Evolutionary conservation across 2,329 filamentous ascomycete species (phyloP), one percentile per base, ranked within the genome.

Genomic region (Pyricularia grisea): DNA sequence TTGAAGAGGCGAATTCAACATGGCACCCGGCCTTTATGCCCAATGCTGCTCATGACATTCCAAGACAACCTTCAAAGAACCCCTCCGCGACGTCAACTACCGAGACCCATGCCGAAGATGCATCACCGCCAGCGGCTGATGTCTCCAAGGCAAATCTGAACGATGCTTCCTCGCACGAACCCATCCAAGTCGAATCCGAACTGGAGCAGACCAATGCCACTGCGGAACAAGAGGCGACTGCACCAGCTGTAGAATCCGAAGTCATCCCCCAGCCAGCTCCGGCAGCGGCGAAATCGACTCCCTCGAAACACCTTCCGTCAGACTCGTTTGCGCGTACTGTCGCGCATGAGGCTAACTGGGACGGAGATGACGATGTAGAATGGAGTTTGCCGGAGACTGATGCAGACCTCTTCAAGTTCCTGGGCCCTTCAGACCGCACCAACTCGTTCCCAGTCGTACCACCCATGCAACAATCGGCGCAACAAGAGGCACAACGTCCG

Each of bases 311-410:
- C 74, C 76, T 83, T 11, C 90, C 87, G 76, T 87, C 83, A 66
- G 82, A 85, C 75, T 90, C 88, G 0, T 90, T 90, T 77, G 82
- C 87, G 12, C 84, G 88, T 50, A 90, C 88, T 1, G 87, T 89
- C 14, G 85, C 87, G 12, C 84, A 89, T 69, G 87, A 89, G 68
- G 79, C 88, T 28, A 88, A 81, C 75, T 88, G 86, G 78, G 82
- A 81, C 69, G 83, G 83, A 63, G 85, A 87, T 58, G 80, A 85
- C 68, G 86, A 88, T 27, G 75, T 78, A n/a, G 87, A 89, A 71
- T 88, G 85, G 84, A 84, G 78, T 67, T 73, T 87, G 1, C 78
- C 82, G 14, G 82, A 82, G 68, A 80, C 81, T 33, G 81, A 85
- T 68, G 83, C 83, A 1, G 86, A 90, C 69, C 84, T 84, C 2